phyloP scores from a whole-genome alignment of 176 grass and related monocot genomes.

The Luzula sylvatica region DNA sequence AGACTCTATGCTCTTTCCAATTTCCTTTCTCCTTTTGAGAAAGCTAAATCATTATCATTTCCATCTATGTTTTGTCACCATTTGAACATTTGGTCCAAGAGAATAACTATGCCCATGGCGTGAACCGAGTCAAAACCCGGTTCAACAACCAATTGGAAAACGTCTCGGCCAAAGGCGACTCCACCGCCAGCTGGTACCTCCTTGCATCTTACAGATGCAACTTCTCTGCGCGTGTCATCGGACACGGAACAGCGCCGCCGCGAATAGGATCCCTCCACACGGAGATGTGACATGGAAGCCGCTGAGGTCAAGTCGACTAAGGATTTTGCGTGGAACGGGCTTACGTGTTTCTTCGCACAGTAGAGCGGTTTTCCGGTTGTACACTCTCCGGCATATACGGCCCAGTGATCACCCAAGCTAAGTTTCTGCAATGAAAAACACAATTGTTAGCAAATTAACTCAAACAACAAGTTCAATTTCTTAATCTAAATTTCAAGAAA shows the following conservation, averaged over 20 bases:
- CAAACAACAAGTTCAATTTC: not conserved
- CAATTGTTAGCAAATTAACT: not conserved
- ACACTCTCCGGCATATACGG: slow-evolving; percentile 64
- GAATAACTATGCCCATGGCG: slow-evolving; percentile 77
- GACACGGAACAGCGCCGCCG: slow-evolving; percentile 42
- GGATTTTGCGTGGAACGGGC: slow-evolving; percentile 22
- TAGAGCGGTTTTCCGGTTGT: slow-evolving; percentile 30
- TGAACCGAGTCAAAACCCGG: slow-evolving; percentile 52
- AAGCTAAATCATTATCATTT: no score
- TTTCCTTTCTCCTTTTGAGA: not conserved
- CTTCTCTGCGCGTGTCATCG: slow-evolving; percentile 23
- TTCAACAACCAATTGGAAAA: slow-evolving; percentile 61
- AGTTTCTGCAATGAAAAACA: slow-evolving; percentile 38
- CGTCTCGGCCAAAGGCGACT: slow-evolving; percentile 41
- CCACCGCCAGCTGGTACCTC: slow-evolving; percentile 21
- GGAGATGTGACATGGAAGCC: slow-evolving; percentile 19
- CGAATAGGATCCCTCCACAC: slow-evolving; percentile 71
- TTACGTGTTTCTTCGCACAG: slow-evolving; percentile 43
- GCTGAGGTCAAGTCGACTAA: slow-evolving; percentile 32
- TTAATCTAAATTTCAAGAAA: no score
- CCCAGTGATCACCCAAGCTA: slow-evolving; percentile 57
- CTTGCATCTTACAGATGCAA: slow-evolving; percentile 50
- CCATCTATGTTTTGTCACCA: no score
- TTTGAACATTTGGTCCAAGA: slow-evolving; percentile 55
- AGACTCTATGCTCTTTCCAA: slow-evolving; percentile 1